Base-by-base conservation (phyloP, 108 stramenopile genomes). In the Nannochloropsis salina region DNA sequence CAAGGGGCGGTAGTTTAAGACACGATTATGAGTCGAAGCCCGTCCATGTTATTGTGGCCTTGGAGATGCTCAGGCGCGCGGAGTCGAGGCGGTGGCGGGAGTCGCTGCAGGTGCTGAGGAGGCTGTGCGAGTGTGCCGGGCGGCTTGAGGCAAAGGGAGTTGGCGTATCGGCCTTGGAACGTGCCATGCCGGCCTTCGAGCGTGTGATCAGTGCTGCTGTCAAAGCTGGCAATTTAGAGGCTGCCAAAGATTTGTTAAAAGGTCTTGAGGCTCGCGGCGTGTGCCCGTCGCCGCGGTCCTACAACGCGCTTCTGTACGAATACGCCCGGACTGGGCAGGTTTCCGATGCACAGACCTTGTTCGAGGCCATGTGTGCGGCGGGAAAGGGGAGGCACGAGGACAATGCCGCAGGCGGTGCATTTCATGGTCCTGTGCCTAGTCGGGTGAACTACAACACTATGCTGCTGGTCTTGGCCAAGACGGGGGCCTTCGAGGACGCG, bases 391-490 rank as follows among this genome's bases (percentile, higher is more conserved):
- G 31, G 31, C 31, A 31, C 31, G 31, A 31, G 31, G 31, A 31
- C 31, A 31, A 31, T 31, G 31, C 31, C 31, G 31, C 31, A 31
- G 31, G 31, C 31, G 31, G 31, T 31, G 31, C 31, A 31, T 15
- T 74, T n/a, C 61, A n/a, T n/a, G 20, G 20, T 3, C 61, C 61
- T 74, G 15, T 74, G 5, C 61, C 61, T 4, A 74, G 20, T n/a
- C n/a, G 15, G n/a, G n/a, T 74, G 20, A 74, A 74, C 6, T 74
- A 74, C 61, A 74, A 74, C 61, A 74, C 61, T 74, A 74, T 74
- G 61, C 3, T 74, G 61, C 61, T 74, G 20, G 61, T 74, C n/a
- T n/a, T 74, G 61, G 61, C 61, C 15, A 74, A 74, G n/a, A 3
- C 15, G n/a, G 61, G 61, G 4, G 61, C 15, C 15, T 74, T 74